phyloP scores from a whole-genome alignment of 208 protist species.

The Trypanosoma grayi region DNA sequence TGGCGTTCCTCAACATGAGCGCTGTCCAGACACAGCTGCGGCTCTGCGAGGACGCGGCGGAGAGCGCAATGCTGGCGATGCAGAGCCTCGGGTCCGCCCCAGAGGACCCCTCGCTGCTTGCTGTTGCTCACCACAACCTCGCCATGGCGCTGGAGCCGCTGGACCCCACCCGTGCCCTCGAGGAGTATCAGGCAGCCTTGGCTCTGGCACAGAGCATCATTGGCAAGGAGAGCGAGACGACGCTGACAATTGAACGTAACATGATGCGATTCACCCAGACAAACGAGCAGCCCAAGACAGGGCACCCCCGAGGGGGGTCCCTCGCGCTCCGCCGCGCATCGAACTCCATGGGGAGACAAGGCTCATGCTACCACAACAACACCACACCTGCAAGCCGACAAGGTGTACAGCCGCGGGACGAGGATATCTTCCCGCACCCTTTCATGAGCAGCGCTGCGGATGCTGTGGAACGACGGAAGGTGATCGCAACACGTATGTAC shows the following conservation, averaged over 20 bases:
- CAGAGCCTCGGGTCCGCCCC: conserved; percentile 57
- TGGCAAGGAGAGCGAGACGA: conserved; percentile 53
- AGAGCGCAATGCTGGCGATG: conserved; percentile 66
- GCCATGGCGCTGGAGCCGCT: conserved; percentile 87
- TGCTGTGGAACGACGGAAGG: not conserved
- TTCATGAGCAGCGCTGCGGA: conserved; percentile 34
- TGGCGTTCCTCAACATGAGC: conserved; percentile 89
- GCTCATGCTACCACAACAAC: too few species aligned
- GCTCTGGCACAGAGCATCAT: conserved; percentile 37
- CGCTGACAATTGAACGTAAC: conserved; percentile 63
- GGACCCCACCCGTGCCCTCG: conserved; percentile 49
- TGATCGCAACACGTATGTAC: conserved; percentile 6
- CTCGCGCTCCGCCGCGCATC: not conserved
- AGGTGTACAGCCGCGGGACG: conserved; percentile 7
- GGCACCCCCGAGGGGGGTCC: not conserved
- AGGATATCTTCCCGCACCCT: conserved; percentile 76
- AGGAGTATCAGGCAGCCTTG: conserved; percentile 77
- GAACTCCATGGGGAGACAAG: not conserved
- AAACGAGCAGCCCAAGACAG: not conserved
- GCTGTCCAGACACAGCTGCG: conserved; percentile 84
- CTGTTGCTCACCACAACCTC: conserved; percentile 89
- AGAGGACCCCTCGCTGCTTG: conserved; percentile 78
- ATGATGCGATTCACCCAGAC: conserved; percentile 59
- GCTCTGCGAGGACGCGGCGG: conserved; percentile 71
- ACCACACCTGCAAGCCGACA: not conserved